Evolutionary conservation across 441 rosid species (phyloP).

Genomic region (Adansonia gregorii): DNA sequence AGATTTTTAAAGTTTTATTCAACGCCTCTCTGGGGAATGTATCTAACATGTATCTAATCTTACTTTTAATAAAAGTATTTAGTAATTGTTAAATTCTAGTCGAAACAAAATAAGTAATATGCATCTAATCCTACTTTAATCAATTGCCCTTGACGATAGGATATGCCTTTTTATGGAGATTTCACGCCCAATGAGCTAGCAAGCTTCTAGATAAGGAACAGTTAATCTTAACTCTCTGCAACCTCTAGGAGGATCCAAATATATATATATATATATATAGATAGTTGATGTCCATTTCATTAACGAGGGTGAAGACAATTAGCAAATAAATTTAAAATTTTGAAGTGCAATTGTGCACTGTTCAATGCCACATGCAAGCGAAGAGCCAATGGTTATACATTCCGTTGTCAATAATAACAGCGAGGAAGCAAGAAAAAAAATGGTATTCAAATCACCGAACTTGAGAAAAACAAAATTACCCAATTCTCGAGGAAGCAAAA

Average conservation of each 20-base stretch:
- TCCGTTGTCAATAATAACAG: not conserved
- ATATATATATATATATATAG: not conserved
- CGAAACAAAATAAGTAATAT: too few relatives aligned
- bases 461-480: not conserved
- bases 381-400: not conserved
- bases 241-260: slow-evolving; percentile 24
- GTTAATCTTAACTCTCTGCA: not conserved
- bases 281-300: slow-evolving; percentile 17
- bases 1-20: too few relatives aligned
- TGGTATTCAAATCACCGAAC: slow-evolving; percentile 6
- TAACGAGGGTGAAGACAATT: not conserved
- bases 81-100: too few relatives aligned
- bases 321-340: slow-evolving; percentile 12
- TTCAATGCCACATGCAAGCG: not conserved
- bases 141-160: not conserved
- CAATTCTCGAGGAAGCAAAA: slow-evolving; percentile 28
- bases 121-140: too few relatives aligned
- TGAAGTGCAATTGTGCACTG: slow-evolving; percentile 4
- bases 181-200: not conserved
- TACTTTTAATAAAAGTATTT: too few relatives aligned
- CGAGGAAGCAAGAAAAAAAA: not conserved
- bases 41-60: too few relatives aligned
- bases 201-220: not conserved
- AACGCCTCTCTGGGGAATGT: too few relatives aligned
- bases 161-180: not conserved